A percentile compares a stretch with the other conserved stretches of the same genome.
Evolutionary conservation across 305 asterid species (phyloP).

Genomic region (Solanum hybrid): DNA sequence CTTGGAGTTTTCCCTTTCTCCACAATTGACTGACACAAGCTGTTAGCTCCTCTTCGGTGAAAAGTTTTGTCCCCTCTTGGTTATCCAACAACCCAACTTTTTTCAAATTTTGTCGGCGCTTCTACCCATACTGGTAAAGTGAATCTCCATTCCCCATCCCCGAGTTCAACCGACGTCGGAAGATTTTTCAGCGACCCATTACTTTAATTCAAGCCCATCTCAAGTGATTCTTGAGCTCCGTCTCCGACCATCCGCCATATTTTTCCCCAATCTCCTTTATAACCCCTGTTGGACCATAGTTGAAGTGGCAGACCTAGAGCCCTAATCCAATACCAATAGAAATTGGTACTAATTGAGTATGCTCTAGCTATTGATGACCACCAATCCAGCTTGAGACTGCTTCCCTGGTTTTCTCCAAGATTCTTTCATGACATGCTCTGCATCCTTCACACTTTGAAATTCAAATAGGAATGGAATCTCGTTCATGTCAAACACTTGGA

Average conservation of each 20-base stretch:
- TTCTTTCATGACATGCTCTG: not conserved
- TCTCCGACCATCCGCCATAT: not conserved
- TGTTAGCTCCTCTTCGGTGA: not conserved
- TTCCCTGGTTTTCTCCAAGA: not conserved
- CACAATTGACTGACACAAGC: not conserved
- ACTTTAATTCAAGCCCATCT: not conserved
- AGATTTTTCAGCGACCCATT: not conserved
- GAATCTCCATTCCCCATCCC: not conserved
- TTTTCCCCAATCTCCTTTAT: not conserved
- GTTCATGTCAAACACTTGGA: not conserved
- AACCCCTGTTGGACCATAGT: not conserved
- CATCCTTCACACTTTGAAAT: not conserved
- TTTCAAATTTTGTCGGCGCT: not conserved
- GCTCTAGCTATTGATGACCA: not conserved
- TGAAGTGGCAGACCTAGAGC: not conserved
- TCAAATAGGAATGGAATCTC: not conserved
- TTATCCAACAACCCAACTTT: not conserved
- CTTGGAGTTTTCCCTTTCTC: not conserved
- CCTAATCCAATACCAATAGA: not conserved
- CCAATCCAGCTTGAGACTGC: not conserved
- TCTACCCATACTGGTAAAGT: not conserved
- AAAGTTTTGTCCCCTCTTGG: not conserved
- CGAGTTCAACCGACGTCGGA: not conserved
- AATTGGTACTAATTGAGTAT: not conserved
- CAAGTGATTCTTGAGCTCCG: not conserved